phyloP scores from a whole-genome alignment of 768 basidiomycete genomes.

The Hericium alpestre region DNA sequence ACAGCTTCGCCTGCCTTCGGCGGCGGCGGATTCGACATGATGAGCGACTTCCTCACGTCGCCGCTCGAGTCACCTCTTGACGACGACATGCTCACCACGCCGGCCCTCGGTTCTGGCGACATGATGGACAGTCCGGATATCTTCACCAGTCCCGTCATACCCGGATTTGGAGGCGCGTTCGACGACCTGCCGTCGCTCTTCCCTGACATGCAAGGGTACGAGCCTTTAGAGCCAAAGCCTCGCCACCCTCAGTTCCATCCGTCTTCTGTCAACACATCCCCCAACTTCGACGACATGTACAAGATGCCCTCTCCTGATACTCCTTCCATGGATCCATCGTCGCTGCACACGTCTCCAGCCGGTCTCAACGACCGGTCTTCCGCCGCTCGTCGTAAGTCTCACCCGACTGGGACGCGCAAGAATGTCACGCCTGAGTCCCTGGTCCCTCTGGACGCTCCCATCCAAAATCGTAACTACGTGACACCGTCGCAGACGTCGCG shows the following conservation, averaged over 20 bases:
- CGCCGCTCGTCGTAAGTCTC: slow-evolving; percentile 21
- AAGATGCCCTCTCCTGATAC: slow-evolving; percentile 38
- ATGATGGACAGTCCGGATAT: not conserved
- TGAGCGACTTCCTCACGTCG: slow-evolving; percentile 36
- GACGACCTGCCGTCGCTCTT: slow-evolving; percentile 18
- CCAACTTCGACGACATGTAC: slow-evolving; percentile 29
- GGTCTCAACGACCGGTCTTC: slow-evolving; percentile 11
- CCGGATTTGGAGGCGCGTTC: slow-evolving; percentile 26
- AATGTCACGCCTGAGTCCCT: slow-evolving; percentile 55
- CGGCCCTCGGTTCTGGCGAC: slow-evolving; percentile 25
- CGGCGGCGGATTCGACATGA: slow-evolving; percentile 21
- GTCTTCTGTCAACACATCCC: slow-evolving; percentile 11
- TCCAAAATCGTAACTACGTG: slow-evolving; percentile 65
- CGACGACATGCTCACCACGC: slow-evolving; percentile 36
- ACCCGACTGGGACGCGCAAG: slow-evolving; percentile 61
- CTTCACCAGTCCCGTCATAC: slow-evolving; percentile 26
- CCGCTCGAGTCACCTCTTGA: slow-evolving; percentile 37
- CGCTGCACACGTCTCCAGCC: slow-evolving; percentile 24
- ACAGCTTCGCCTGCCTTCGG: slow-evolving; percentile 27
- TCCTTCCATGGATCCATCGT: slow-evolving; percentile 34
- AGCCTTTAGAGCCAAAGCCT: slow-evolving; percentile 8
- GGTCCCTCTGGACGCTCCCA: slow-evolving; percentile 68
- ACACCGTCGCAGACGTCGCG: slow-evolving; percentile 67
- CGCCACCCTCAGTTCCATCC: not conserved
- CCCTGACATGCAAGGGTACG: slow-evolving; percentile 5